Evolutionary conservation across 768 basidiomycete species (phyloP), one percentile per base, ranked within the genome.

Genomic region (Crepidotus variabilis): DNA sequence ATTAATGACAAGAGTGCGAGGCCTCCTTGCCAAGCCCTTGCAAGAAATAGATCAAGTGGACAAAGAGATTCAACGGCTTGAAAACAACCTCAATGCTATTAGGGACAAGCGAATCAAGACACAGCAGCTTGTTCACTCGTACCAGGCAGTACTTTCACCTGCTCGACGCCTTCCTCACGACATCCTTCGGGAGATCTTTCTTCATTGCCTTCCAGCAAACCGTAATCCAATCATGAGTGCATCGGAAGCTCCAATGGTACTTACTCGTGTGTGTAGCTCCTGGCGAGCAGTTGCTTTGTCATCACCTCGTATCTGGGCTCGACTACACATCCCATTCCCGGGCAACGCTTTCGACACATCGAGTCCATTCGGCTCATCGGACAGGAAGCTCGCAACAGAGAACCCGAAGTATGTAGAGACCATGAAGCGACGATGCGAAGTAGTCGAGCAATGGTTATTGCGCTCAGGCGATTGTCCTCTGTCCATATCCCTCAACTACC

Each of bases 271-370:
- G 6, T 64, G 61, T 20, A 59, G 57, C 11, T 21, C 39, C 6
- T 66, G 68, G 68, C 23, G 68, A 7, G 24, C 54, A 11, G 33
- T 62, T n/a, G 60, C 63, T 2, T 24, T 65, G 18, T 55, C 63
- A 2, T 60, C 62, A 6, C 68, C 68, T 3, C 51, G 50, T 2
- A 50, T 69, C n/a, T 69, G 66, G 65, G 51, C 61, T 1, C 58
- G 54, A 7, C 23, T 63, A 2, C 58, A 64, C 50, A 56, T 62
- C n/a, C 50, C 55, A 2, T 47, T 51, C 18, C 45, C 54, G 13
- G 52, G 34, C 13, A 14, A n/a, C n/a, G 10, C 23, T 16, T 13
- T 21, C 16, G 11, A 24, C 39, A 43, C 39, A 43, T 43, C 39
- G 5, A 43, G 18, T 43, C 39, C 18, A 43, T 20, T 16, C 39